Conservation (phyloP, 208 protist genomes). For the Crithidia expoeki region DNA sequence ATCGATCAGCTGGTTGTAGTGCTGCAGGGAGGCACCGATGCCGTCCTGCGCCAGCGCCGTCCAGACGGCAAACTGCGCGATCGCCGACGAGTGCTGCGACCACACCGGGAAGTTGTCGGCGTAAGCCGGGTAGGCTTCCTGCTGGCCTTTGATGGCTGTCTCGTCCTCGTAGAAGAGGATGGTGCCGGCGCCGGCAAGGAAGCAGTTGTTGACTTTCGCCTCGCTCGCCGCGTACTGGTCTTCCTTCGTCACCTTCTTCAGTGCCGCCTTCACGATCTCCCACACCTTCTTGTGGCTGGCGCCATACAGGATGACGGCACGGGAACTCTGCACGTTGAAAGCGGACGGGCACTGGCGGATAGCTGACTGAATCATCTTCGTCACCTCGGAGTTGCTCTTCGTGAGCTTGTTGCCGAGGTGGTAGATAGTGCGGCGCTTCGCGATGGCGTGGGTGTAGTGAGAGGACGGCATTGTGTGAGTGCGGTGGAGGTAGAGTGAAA, state of each 20-base stretch:
- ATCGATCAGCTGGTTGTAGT: slow-evolving; percentile 61
- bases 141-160: slow-evolving; percentile 35
- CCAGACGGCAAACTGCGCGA: slow-evolving; percentile 67
- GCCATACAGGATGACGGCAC: slow-evolving; percentile 61
- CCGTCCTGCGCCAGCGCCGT: slow-evolving; percentile 44
- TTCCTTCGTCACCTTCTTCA: slow-evolving; percentile 34
- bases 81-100: slow-evolving; percentile 52
- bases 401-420: slow-evolving; percentile 42
- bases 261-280: slow-evolving; percentile 46
- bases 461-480: neutral
- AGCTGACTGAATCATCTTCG: slow-evolving; percentile 38
- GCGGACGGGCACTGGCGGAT: slow-evolving; percentile 47
- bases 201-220: slow-evolving; percentile 49
- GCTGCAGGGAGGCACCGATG: slow-evolving; percentile 57
- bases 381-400: slow-evolving; percentile 30
- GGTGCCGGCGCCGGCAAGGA: slow-evolving; percentile 56
- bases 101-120: slow-evolving; percentile 46
- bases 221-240: slow-evolving; percentile 38
- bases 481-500: neutral
- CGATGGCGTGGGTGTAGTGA: slow-evolving; percentile 23
- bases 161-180: slow-evolving; percentile 69
- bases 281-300: slow-evolving; percentile 59
- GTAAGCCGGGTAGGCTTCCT: slow-evolving; percentile 50
- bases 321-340: slow-evolving; percentile 66
- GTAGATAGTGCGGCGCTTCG: slow-evolving; percentile 52